Percentiles rank a stretch among this genome's conserved stretches.
phyloP scores from a whole-genome alignment of 306 rosid genomes.

The Macrotyloma uniflorum region DNA sequence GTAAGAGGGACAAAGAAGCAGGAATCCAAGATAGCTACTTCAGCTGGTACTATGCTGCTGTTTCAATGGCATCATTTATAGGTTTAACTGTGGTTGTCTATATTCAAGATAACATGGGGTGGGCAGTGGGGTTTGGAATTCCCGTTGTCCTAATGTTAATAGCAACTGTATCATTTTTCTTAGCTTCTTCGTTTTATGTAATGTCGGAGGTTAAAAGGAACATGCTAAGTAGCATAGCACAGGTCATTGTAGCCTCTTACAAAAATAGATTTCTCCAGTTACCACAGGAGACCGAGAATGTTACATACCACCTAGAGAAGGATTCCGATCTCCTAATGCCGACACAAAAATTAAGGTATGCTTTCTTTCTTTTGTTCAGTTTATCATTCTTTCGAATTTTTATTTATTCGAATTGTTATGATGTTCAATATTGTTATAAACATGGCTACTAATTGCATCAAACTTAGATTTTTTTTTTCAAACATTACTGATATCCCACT shows the following conservation, averaged over 20 bases:
- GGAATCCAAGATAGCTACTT: constrained; percentile 37
- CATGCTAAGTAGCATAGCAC: constrained; percentile 31
- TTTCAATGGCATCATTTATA: constrained; percentile 3
- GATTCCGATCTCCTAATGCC: constrained; percentile 36
- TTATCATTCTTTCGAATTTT: not conserved
- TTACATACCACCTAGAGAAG: constrained; percentile 27
- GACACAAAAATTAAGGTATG: constrained; percentile 31
- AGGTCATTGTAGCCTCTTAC: constrained; percentile 46
- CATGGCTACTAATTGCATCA: constrained; percentile 2
- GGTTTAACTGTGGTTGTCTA: constrained; percentile 39
- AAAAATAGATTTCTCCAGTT: constrained; percentile 37
- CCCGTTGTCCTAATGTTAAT: constrained; percentile 39
- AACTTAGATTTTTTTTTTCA: not conserved
- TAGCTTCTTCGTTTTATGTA: constrained; percentile 41
- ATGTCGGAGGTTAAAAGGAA: constrained; percentile 32
- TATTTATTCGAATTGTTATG: not conserved
- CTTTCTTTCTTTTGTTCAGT: not conserved
- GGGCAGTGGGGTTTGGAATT: constrained; percentile 42
- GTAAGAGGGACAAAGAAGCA: not conserved
- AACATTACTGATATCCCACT: not conserved
- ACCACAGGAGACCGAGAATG: not conserved
- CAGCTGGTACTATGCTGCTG: constrained; percentile 31
- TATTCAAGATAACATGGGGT: constrained; percentile 41
- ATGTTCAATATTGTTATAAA: not conserved
- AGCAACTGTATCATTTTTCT: constrained; percentile 29